A percentile compares a stretch with the other conserved stretches of the same genome.
Conservation (phyloP, 306 rosid species). For the Trifolium dubium region DNA sequence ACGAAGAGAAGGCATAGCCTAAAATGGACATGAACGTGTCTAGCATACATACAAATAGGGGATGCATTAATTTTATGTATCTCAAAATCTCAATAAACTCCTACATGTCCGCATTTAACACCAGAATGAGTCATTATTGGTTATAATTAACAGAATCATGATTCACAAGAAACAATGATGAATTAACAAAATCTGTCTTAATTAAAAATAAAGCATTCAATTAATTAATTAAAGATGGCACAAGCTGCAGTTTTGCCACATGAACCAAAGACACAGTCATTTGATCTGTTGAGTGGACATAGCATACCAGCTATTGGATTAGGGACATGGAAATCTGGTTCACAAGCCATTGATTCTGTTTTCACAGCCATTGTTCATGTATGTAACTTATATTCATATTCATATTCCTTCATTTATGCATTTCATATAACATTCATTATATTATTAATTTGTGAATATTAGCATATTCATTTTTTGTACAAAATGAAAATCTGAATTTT, state of each 20-base stretch:
- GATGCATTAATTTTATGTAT: too few relatives aligned
- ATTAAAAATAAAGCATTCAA: neutral
- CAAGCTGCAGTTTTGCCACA: slow-evolving; percentile 35
- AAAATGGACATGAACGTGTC: neutral
- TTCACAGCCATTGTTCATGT: slow-evolving; percentile 54
- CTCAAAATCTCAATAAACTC: neutral
- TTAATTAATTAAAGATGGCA: slow-evolving; percentile 34
- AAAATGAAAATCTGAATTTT: neutral
- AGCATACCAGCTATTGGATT: slow-evolving; percentile 59
- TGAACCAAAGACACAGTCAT: slow-evolving; percentile 48
- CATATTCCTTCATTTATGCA: neutral
- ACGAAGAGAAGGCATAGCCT: neutral
- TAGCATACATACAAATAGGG: neutral
- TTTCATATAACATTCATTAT: neutral
- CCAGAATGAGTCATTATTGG: neutral
- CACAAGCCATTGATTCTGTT: slow-evolving; percentile 45
- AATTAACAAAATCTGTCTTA: neutral
- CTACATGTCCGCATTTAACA: slow-evolving; percentile 1
- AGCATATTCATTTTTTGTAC: neutral
- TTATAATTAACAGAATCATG: neutral
- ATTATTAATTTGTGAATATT: too few relatives aligned
- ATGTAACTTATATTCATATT: neutral
- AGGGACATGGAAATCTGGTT: slow-evolving; percentile 65
- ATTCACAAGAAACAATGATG: neutral
- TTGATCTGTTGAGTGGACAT: slow-evolving; percentile 54